Evolutionary conservation across 2,329 filamentous ascomycete genomes (phyloP).

Genomic region (Sordariomycetes sp.): DNA sequence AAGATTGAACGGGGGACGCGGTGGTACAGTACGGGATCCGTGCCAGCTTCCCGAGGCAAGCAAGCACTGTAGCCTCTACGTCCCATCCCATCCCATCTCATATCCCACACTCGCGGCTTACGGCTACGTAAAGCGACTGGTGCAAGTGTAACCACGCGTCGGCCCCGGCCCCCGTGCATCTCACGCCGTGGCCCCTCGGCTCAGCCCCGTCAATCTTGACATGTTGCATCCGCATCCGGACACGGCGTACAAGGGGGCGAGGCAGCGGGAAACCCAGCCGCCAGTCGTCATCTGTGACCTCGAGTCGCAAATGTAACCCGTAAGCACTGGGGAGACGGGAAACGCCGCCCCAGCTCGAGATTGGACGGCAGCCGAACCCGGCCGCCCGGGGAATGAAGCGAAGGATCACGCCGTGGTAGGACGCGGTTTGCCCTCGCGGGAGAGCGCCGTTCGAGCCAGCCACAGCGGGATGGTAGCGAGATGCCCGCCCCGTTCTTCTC

Average conservation of each 20-base stretch:
- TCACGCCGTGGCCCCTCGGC: neutral
- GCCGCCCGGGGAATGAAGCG: neutral
- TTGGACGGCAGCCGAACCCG: neutral
- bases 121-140: neutral
- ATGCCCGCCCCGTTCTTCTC: neutral
- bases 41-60: no score
- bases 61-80: no score
- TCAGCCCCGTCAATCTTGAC: neutral
- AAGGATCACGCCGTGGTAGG: neutral
- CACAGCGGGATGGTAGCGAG: neutral
- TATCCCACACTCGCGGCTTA: no score
- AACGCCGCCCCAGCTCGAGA: neutral
- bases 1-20: no score
- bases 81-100: no score
- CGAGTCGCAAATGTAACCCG: neutral
- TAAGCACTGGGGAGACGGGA: neutral
- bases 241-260: neutral
- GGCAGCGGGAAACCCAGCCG: neutral
- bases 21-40: no score
- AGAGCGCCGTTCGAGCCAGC: slow-evolving; percentile 1
- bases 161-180: neutral
- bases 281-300: neutral
- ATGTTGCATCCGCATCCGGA: neutral
- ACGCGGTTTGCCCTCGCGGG: neutral
- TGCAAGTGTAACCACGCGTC: neutral